Base-by-base conservation (phyloP, 2,329 filamentous ascomycete genomes). In the Aureobasidium sp. region DNA sequence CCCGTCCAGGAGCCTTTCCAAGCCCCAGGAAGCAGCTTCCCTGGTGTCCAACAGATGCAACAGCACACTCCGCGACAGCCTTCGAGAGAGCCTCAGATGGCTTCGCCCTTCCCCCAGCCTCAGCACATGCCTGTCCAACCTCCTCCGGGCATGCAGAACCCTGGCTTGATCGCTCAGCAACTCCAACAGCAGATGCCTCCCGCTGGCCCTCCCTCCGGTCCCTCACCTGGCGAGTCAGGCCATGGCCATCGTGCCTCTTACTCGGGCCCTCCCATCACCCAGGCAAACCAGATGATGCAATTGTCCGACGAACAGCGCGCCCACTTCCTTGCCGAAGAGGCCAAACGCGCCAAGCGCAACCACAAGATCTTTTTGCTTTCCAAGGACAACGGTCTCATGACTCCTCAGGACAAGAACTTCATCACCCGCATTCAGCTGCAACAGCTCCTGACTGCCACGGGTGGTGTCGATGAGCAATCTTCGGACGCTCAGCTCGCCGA, bases 331-430 rank as follows among this genome's bases (percentile, higher is more conserved):
- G 87, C 91, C 66, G 92, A 96, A 73, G 94, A 99, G 74, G 92
- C 92, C 0, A 94, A 92, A 76, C 87, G 94, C 56, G 92, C 94
- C 6, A 99, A 99, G 81, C 86, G 94, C 45, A 97, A 99, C 72
- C 93, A 97, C 78, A 99, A 99, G 80, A 97, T 99, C 65, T 93
- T 92, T 77, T 81, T 95, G 45, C 79, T 97, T 59, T 96, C 91
- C 27, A 91, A 91, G 76, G 91, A 96, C 70, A 99, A 99, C 71
- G 94, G 94, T 27, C 78, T 99, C 64, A 99, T 99, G 94, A 99
- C 94, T 4, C 94, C 94, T 0, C 93, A 97, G 72, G 94, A 99
- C 77, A 99, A 99, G 81, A 99, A 97, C 73, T 99, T 97, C 76
- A 96, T 99, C 67, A 97, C 94, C 5, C 87, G 94, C 20, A 99